These are phyloP conservation scores for Candida endomychidarum DNA, from an alignment of 805 yeast genomes.

Conservation along the genomic window DNA sequence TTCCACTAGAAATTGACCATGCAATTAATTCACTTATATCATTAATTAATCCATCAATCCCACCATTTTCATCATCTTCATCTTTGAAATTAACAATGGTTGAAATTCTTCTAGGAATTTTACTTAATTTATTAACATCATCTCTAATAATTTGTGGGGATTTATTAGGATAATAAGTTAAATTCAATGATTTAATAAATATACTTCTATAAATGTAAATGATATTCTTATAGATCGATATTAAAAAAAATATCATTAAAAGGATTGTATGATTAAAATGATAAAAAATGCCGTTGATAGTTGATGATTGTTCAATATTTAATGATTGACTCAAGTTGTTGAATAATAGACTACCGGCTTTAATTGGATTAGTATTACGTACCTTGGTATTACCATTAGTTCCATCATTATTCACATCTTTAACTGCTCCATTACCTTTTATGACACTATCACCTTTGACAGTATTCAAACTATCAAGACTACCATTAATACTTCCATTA, in stretches of 20 bases:
- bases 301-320: slow-evolving; percentile 4
- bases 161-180: slow-evolving; percentile 65
- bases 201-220: slow-evolving; percentile 53
- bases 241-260: slow-evolving; percentile 51
- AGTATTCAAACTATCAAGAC: no score
- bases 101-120: slow-evolving; percentile 76
- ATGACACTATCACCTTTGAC: no score
- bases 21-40: slow-evolving; percentile 76
- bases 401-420: no score
- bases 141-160: slow-evolving; percentile 85
- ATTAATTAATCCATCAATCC: slow-evolving; percentile 74
- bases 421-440: no score
- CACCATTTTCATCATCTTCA: slow-evolving; percentile 86
- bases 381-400: no score
- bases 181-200: slow-evolving; percentile 55
- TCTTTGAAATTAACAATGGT: slow-evolving; percentile 71
- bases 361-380: background rate
- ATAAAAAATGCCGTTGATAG: slow-evolving; percentile 10
- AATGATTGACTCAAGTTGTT: slow-evolving; percentile 4
- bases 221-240: slow-evolving; percentile 54
- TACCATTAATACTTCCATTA: no score
- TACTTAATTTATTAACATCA: slow-evolving; percentile 70
- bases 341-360: background rate
- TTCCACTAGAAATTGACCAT: slow-evolving; percentile 92
- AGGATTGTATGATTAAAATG: slow-evolving; percentile 48